These are phyloP conservation scores for Penstemon davidsonii DNA, from an alignment of 257 asterid genomes.

Conservation along the genomic window DNA sequence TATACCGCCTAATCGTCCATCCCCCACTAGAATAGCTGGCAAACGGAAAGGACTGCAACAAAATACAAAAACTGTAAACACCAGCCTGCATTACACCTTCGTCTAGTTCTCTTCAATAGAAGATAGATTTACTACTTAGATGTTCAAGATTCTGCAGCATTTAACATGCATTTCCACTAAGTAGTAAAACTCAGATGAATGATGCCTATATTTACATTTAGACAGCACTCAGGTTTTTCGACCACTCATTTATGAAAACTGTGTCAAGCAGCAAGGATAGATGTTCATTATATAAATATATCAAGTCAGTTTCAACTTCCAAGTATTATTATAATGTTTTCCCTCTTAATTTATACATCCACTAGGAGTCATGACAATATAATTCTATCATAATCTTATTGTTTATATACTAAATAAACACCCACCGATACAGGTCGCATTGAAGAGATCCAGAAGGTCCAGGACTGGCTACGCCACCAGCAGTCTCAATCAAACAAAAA, in stretches of 20 bases:
- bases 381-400: conserved; percentile 8
- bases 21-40: conserved; percentile 94
- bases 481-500: conserved; percentile 85
- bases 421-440: conserved; percentile 85
- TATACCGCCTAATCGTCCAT: conserved; percentile 95
- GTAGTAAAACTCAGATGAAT: not conserved
- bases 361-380: not conserved
- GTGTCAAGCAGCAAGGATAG: conserved; percentile 8
- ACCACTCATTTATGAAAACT: conserved; percentile 6
- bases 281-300: conserved; percentile 6
- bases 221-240: not conserved
- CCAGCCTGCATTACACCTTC: conserved; percentile 19
- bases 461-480: conserved; percentile 99
- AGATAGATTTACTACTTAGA: not conserved
- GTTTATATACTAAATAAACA: not conserved
- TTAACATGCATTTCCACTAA: conserved; percentile 1
- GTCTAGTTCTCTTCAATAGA: conserved; percentile 1
- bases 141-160: conserved; percentile 12
- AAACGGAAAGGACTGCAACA: conserved; percentile 82
- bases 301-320: conserved; percentile 7
- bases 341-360: not conserved
- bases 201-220: conserved; percentile 8
- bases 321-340: conserved; percentile 12
- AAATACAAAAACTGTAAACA: conserved; percentile 24
- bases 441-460: conserved; percentile 94